Evolutionary conservation across 2,329 filamentous ascomycete species (phyloP).

Genomic region (Oidium heveae): DNA sequence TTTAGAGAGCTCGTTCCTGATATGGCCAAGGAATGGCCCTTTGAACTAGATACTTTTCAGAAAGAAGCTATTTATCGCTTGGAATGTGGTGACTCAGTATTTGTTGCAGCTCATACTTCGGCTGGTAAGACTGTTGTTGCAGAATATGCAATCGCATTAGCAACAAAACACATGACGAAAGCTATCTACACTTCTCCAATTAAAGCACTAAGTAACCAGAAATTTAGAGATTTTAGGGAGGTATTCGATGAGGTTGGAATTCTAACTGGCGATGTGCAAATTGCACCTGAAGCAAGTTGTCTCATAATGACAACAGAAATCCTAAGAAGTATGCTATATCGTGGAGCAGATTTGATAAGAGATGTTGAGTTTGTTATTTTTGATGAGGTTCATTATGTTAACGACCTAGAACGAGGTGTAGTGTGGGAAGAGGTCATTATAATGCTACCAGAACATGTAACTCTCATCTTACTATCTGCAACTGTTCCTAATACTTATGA

Average conservation of each 20-base stretch:
- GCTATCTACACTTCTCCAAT: conserved; percentile 98
- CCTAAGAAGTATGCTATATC: conserved; percentile 89
- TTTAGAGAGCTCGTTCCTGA: conserved; percentile 83
- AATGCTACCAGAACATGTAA: conserved; percentile 94
- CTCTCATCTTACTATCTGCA: conserved; percentile 78
- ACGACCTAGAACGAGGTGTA: conserved; percentile 82
- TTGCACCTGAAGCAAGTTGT: conserved; percentile 90
- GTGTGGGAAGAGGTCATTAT: conserved; percentile 99
- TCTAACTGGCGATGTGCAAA: conserved; percentile 90
- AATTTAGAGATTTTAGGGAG: conserved; percentile 81
- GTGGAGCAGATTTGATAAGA: conserved; percentile 81
- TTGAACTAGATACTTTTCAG: conserved; percentile 92
- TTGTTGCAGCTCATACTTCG: conserved; percentile 91
- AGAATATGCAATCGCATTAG: conserved; percentile 89
- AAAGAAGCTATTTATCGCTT: conserved; percentile 97
- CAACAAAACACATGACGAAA: conserved; percentile 97
- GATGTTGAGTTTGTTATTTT: conserved; percentile 99
- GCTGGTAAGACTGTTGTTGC: conserved; percentile 96
- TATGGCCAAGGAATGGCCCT: conserved; percentile 90
- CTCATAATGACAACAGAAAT: conserved; percentile 99
- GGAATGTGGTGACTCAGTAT: conserved; percentile 88
- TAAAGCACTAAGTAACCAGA: conserved; percentile 95
- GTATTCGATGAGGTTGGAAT: conserved; percentile 93
- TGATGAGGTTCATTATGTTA: conserved; percentile 97
- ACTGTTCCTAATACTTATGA: conserved; percentile 95